These are phyloP conservation scores for Tolypocladium sp. DNA, from an alignment of 2,329 filamentous ascomycete genomes.

Conservation along the genomic window DNA sequence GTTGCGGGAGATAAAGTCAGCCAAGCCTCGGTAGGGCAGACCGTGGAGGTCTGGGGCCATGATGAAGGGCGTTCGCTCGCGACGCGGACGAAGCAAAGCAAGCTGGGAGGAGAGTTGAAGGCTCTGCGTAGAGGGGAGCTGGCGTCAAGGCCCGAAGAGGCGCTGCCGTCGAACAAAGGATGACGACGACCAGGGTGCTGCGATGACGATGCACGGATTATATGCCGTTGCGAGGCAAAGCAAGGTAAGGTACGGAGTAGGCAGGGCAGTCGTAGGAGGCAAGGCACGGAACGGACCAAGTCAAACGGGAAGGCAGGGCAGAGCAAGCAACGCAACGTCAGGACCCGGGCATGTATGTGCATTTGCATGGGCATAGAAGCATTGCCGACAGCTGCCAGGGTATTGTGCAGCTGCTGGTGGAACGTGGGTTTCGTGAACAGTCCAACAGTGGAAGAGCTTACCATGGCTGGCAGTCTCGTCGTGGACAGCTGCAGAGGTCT, in stretches of 20 bases:
- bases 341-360: not conserved
- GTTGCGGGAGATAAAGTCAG: conserved; percentile 14
- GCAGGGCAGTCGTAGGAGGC: not conserved
- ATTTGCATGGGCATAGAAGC: not conserved
- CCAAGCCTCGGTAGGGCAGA: conserved; percentile 10
- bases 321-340: not conserved
- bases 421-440: not conserved
- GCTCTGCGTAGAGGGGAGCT: not conserved
- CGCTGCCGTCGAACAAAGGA: not conserved
- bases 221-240: not conserved
- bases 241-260: not conserved
- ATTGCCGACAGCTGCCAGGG: not conserved
- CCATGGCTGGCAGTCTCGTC: not conserved
- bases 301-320: not conserved
- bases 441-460: not conserved
- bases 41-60: conserved; percentile 12
- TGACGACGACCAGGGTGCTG: not conserved
- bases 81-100: not conserved
- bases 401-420: not conserved
- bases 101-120: not conserved
- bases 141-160: not conserved
- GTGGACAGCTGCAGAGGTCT: not conserved
- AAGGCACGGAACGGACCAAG: no score
- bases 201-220: not conserved
- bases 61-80: not conserved